A percentile compares a stretch with the other conserved stretches of the same genome.
Conservation (phyloP, 1,139 yeast species). For the Pichia sp. region DNA sequence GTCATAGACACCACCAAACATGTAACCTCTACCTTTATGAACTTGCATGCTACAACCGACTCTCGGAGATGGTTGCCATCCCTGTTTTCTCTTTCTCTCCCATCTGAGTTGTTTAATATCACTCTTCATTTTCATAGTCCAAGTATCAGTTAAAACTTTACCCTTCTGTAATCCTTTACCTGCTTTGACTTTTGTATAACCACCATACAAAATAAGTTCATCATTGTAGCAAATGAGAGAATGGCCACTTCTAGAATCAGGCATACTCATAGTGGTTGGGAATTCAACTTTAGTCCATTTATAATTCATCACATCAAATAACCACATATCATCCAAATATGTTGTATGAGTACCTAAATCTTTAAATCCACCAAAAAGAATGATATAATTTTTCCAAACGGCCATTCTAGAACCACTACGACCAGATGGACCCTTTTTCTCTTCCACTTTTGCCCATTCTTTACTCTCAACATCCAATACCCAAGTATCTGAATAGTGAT, state of each 20-base stretch:
- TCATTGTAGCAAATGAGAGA: slow-evolving; percentile 70
- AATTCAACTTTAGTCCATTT: slow-evolving; percentile 90
- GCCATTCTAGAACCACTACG: slow-evolving; percentile 91
- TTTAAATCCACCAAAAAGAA: slow-evolving; percentile 88
- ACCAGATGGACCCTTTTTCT: slow-evolving; percentile 66
- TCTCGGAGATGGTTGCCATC: slow-evolving; percentile 82
- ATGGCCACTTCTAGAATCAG: slow-evolving; percentile 94
- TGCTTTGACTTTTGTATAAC: slow-evolving; percentile 90
- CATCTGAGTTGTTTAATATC: slow-evolving; percentile 77
- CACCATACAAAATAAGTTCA: slow-evolving; percentile 88
- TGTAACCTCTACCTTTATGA: slow-evolving; percentile 90
- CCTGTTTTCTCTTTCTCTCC: slow-evolving; percentile 87
- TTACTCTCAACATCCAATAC: slow-evolving; percentile 72
- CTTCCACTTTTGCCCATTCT: slow-evolving; percentile 87
- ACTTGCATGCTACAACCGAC: slow-evolving; percentile 91
- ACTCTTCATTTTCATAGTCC: slow-evolving; percentile 83
- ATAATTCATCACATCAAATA: slow-evolving; percentile 81
- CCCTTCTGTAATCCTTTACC: slow-evolving; percentile 88
- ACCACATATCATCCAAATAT: slow-evolving; percentile 82
- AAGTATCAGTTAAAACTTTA: slow-evolving; percentile 79
- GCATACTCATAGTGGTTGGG: slow-evolving; percentile 72
- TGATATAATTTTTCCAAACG: slow-evolving; percentile 82
- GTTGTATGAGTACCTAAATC: slow-evolving; percentile 83
- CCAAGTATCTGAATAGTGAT: slow-evolving; percentile 97
- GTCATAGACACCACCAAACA: slow-evolving; percentile 96